Conservation (phyloP, 108 stramenopile genomes). For the Aurantiochytrium sp. region DNA sequence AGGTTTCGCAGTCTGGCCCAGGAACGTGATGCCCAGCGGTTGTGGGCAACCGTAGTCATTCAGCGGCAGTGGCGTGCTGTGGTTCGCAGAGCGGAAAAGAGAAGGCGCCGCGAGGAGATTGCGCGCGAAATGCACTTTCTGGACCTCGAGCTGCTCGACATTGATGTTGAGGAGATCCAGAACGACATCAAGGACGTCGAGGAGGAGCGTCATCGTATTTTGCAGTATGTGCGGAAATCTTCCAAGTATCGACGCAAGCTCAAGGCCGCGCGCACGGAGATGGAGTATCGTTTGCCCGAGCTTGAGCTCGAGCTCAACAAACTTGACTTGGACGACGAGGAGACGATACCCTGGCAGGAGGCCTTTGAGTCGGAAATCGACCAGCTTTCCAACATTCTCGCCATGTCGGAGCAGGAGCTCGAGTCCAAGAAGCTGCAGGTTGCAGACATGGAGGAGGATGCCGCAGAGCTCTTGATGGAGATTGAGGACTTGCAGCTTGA, state of each 20-base stretch:
- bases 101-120: background rate
- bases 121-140: background rate
- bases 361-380: background rate
- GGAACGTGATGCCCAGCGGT: background rate
- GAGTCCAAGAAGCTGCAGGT: background rate
- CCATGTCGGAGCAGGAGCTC: background rate
- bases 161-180: background rate
- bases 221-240: background rate
- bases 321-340: background rate
- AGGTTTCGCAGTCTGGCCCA: background rate
- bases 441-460: background rate
- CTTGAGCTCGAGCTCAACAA: constrained; percentile 1
- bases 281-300: background rate
- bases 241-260: background rate
- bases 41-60: background rate
- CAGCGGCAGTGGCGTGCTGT: background rate
- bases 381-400: background rate
- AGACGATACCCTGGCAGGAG: background rate
- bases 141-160: background rate
- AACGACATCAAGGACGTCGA: background rate
- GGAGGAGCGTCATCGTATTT: background rate
- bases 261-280: background rate
- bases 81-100: background rate
- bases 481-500: background rate
- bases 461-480: background rate